These are phyloP conservation scores for Magnusiomyces sp. DNA, from an alignment of 1,139 yeast species.

Conservation along the genomic window DNA sequence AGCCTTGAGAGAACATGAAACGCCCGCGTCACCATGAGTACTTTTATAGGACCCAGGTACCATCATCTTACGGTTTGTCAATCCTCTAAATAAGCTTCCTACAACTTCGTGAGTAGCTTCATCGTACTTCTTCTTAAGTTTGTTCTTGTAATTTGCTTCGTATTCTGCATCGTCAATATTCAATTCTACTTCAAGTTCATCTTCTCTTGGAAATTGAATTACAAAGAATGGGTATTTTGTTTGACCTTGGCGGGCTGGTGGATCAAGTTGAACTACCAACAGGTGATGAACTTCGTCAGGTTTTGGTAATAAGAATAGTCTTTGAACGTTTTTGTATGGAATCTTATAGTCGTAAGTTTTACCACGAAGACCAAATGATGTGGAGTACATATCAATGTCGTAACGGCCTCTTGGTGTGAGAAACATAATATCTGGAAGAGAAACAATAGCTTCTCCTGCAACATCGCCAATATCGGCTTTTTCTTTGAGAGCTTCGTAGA, in stretches of 20 bases:
- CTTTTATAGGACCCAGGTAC: slow-evolving; percentile 83
- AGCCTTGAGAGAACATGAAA: slow-evolving; percentile 87
- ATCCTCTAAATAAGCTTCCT: slow-evolving; percentile 82
- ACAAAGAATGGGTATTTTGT: slow-evolving; percentile 91
- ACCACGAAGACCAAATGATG: slow-evolving; percentile 86
- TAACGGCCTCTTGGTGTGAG: slow-evolving; percentile 95
- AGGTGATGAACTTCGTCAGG: slow-evolving; percentile 90
- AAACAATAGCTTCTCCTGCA: slow-evolving; percentile 94
- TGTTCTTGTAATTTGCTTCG: slow-evolving; percentile 65
- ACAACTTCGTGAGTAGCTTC: slow-evolving; percentile 79
- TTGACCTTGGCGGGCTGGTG: slow-evolving; percentile 92
- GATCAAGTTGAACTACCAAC: slow-evolving; percentile 83
- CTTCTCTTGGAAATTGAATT: slow-evolving; percentile 80
- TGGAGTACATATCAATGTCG: slow-evolving; percentile 89
- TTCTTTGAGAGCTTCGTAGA: slow-evolving; percentile 86
- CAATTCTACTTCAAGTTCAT: slow-evolving; percentile 83
- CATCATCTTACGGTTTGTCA: slow-evolving; percentile 76
- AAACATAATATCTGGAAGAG: slow-evolving; percentile 84
- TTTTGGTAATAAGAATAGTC: slow-evolving; percentile 85
- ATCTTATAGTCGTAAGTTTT: slow-evolving; percentile 96
- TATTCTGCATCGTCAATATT: slow-evolving; percentile 80
- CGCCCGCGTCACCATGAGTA: slow-evolving; percentile 58
- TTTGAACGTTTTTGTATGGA: slow-evolving; percentile 82
- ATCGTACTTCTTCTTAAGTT: slow-evolving; percentile 67
- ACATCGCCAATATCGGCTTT: slow-evolving; percentile 95